Evolutionary conservation across 1,284 basidiomycete species (phyloP).

Genomic region (Mycena sp.): DNA sequence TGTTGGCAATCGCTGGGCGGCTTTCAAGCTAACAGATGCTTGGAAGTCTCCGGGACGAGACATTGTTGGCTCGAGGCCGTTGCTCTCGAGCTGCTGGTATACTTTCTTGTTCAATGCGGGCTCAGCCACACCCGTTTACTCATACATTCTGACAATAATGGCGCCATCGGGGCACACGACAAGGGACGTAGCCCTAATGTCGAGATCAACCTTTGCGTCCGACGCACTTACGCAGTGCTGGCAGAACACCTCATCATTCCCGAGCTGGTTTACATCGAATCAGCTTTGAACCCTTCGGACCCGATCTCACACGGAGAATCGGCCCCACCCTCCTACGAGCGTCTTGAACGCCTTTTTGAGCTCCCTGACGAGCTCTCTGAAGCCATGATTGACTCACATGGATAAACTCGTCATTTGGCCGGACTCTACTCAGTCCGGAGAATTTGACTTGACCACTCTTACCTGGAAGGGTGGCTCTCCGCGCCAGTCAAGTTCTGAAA

Average conservation of each 20-base stretch:
- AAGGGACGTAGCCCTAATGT: slow-evolving; percentile 34
- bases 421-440: too few relatives aligned
- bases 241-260: slow-evolving; percentile 4
- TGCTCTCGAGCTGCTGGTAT: slow-evolving; percentile 29
- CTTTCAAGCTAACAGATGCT: slow-evolving; percentile 12
- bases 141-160: slow-evolving; percentile 40
- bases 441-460: too few relatives aligned
- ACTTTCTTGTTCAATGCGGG: neutral
- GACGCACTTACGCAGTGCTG: slow-evolving; percentile 7
- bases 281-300: slow-evolving; percentile 14
- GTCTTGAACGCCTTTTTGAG: neutral
- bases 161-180: slow-evolving; percentile 39
- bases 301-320: slow-evolving; percentile 4
- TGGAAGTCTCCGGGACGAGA: slow-evolving; percentile 35
- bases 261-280: slow-evolving; percentile 1
- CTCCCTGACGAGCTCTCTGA: neutral
- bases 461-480: too few relatives aligned
- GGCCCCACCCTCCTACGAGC: neutral
- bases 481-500: too few relatives aligned
- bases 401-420: too few relatives aligned
- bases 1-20: slow-evolving; percentile 17
- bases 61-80: slow-evolving; percentile 43
- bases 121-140: slow-evolving; percentile 12
- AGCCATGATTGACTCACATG: too few relatives aligned
- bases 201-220: slow-evolving; percentile 9